These are phyloP conservation scores for Cyphellophora europaea DNA, from an alignment of 2,329 filamentous ascomycete genomes.

Conservation along the genomic window DNA sequence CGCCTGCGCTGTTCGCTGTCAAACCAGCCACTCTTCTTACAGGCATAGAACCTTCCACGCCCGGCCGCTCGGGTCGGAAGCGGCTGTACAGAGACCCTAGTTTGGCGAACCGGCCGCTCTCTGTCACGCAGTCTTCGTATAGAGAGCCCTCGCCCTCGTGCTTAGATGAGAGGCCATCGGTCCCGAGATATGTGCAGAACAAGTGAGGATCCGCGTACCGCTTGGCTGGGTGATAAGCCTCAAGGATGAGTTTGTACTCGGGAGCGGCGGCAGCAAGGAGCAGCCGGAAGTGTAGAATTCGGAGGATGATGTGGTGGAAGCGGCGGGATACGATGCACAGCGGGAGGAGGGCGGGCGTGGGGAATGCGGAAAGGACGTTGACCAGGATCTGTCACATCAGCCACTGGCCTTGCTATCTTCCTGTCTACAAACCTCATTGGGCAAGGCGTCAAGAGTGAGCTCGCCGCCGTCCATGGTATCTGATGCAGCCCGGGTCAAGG, in stretches of 20 bases:
- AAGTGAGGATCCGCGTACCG: conserved; percentile 61
- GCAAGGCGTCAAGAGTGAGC: conserved; percentile 18
- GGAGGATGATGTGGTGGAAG: conserved; percentile 53
- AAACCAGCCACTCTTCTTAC: conserved; percentile 25
- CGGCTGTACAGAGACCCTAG: conserved; percentile 57
- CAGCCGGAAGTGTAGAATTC: conserved; percentile 57
- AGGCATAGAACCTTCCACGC: conserved; percentile 25
- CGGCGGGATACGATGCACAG: conserved; percentile 52
- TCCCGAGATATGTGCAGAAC: conserved; percentile 58
- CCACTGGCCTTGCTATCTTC: background rate
- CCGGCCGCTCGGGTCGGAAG: conserved; percentile 56
- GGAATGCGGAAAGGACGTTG: conserved; percentile 39
- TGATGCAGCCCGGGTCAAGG: no score
- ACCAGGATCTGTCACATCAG: conserved; percentile 37
- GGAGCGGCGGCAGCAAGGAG: conserved; percentile 47
- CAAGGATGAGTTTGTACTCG: conserved; percentile 61
- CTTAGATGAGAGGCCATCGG: conserved; percentile 45
- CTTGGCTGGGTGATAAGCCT: conserved; percentile 66
- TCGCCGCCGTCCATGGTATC: no score
- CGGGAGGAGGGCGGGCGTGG: conserved; percentile 44
- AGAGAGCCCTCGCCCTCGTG: conserved; percentile 29
- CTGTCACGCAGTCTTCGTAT: conserved; percentile 23
- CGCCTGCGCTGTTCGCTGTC: conserved; percentile 15
- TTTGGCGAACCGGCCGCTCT: conserved; percentile 31
- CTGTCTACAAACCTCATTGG: conserved; percentile 24